phyloP scores from a whole-genome alignment of 495 filamentous ascomycete species.

The Penicillium malachiteum region DNA sequence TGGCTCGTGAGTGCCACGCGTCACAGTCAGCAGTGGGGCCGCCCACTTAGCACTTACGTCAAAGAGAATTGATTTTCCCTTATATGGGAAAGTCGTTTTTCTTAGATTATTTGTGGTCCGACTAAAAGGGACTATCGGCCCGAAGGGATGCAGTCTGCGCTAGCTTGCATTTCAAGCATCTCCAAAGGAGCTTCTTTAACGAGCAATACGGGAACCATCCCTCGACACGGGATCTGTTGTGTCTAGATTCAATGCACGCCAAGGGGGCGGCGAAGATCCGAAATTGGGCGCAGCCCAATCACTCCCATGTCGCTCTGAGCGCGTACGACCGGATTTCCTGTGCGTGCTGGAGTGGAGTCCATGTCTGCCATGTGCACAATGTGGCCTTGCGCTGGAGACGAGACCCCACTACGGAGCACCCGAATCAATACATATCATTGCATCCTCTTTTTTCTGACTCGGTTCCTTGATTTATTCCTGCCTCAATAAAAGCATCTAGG shows the following conservation, averaged over 20 bases:
- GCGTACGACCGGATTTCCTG: not conserved
- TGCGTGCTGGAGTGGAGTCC: not conserved
- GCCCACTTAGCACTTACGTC: not conserved
- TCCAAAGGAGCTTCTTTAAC: too few species aligned
- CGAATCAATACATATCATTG: not conserved
- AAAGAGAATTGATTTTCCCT: not conserved
- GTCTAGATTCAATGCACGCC: slow-evolving; percentile 7
- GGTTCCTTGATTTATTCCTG: not conserved
- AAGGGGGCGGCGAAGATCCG: slow-evolving; percentile 3
- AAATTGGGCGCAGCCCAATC: slow-evolving; percentile 5
- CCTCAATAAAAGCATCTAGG: not conserved
- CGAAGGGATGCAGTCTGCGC: not conserved
- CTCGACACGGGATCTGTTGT: too few species aligned
- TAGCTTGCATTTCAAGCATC: not conserved
- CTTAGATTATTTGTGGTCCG: not conserved
- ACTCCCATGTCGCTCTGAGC: not conserved
- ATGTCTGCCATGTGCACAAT: not conserved
- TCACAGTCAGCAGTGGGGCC: not conserved
- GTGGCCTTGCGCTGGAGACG: slow-evolving; percentile 6
- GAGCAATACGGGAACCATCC: too few species aligned
- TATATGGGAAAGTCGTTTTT: not conserved
- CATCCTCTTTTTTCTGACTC: not conserved
- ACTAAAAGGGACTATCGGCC: not conserved
- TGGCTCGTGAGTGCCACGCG: slow-evolving; percentile 1
- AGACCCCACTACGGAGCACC: slow-evolving; percentile 5